phyloP scores from a whole-genome alignment of 23 red algal genomes.

The Gracilaria vermiculophylla region DNA sequence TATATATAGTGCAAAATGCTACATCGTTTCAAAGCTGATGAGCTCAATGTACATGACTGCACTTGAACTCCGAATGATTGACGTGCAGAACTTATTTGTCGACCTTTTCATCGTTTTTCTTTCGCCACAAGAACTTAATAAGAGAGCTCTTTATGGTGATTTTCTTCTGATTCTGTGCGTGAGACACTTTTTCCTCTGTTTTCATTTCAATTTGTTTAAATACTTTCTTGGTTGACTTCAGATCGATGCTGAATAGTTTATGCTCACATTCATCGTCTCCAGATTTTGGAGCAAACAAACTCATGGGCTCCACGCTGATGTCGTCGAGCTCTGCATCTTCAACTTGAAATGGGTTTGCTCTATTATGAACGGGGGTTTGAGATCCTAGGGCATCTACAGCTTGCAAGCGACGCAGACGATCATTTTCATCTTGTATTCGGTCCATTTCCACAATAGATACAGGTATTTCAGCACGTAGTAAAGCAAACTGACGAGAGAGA shows the following conservation, averaged over 20 bases:
- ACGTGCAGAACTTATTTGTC: too few species aligned
- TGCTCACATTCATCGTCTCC: neutral
- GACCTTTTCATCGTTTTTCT: neutral
- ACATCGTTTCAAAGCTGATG: too few species aligned
- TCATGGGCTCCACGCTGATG: slow-evolving; percentile 7
- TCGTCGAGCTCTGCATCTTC: neutral
- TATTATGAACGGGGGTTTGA: too few species aligned
- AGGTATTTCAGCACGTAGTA: neutral
- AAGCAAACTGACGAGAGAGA: neutral
- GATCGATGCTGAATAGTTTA: slow-evolving; percentile 11
- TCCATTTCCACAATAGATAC: slow-evolving; percentile 22
- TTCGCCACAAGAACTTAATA: slow-evolving; percentile 11
- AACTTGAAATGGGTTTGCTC: neutral
- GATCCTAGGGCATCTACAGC: neutral
- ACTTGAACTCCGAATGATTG: too few species aligned
- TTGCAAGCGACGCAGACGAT: neutral
- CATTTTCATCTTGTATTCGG: neutral
- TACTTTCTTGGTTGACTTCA: neutral
- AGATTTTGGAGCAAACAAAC: slow-evolving; percentile 20
- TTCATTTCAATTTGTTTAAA: slow-evolving; percentile 13
- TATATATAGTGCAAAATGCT: too few species aligned
- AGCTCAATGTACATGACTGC: too few species aligned
- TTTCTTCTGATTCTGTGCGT: neutral
- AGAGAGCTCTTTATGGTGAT: neutral
- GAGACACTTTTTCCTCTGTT: neutral